phyloP scores from a whole-genome alignment of 805 yeast genomes.

The Hanseniaspora lindneri region DNA sequence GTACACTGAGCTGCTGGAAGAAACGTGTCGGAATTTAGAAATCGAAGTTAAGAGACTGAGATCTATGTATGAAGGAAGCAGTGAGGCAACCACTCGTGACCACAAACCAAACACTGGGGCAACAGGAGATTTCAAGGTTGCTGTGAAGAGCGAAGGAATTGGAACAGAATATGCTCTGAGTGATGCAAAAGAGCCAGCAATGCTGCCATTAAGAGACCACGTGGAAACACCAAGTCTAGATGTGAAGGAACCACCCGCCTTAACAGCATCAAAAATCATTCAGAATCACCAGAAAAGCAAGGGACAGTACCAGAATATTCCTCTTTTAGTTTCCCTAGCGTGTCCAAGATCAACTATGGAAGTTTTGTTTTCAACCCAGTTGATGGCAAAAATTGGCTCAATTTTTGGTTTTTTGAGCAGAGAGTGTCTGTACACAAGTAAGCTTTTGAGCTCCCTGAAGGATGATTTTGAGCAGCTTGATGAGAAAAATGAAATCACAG shows the following conservation, averaged over 20 bases:
- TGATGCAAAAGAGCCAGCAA: background rate
- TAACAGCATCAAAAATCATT: constrained; percentile 53
- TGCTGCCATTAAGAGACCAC: background rate
- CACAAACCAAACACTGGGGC: background rate
- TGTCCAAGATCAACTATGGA: constrained; percentile 71
- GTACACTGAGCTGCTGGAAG: constrained; percentile 81
- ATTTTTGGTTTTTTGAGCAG: constrained; percentile 60
- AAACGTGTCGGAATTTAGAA: constrained; percentile 74
- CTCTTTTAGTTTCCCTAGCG: constrained; percentile 54
- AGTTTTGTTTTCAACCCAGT: constrained; percentile 59
- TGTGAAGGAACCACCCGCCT: constrained; percentile 62
- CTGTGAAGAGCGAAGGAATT: constrained; percentile 2
- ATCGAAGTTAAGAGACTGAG: constrained; percentile 61
- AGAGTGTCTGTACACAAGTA: constrained; percentile 59
- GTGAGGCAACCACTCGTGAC: background rate
- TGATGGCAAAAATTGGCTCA: constrained; percentile 56
- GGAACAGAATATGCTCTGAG: background rate
- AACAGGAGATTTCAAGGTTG: constrained; percentile 9
- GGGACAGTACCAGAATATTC: constrained; percentile 35
- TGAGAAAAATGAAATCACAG: constrained; percentile 17
- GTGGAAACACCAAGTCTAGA: constrained; percentile 34
- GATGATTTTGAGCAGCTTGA: constrained; percentile 35
- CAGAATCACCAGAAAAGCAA: constrained; percentile 45
- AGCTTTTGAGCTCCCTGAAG: constrained; percentile 57
- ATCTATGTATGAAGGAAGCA: constrained; percentile 28